Conservation (phyloP, 352 stramenopile species). For the Pythium angustatum region DNA sequence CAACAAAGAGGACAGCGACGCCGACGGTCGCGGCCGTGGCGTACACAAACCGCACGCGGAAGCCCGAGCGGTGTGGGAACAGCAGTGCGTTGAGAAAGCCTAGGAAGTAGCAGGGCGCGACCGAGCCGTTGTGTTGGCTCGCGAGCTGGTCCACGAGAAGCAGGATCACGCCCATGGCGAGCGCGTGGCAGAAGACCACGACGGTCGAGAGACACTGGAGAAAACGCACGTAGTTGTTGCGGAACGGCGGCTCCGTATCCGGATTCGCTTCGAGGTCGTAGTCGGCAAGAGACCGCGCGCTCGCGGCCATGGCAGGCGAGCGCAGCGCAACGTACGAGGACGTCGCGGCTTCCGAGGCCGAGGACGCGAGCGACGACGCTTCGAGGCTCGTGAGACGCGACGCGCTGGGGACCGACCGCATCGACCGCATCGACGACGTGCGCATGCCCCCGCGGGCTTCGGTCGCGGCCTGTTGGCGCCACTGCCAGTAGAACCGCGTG, state of each 20-base stretch:
- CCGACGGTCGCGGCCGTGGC: slow-evolving; percentile 28
- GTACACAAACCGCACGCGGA: slow-evolving; percentile 45
- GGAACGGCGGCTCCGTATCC: not conserved
- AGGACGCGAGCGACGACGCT: not conserved
- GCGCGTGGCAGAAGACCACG: slow-evolving; percentile 38
- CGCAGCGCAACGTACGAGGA: slow-evolving; percentile 10
- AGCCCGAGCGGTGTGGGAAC: slow-evolving; percentile 43
- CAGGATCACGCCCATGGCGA: slow-evolving; percentile 41
- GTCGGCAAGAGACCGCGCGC: not conserved
- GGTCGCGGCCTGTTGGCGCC: slow-evolving; percentile 27
- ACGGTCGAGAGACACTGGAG: slow-evolving; percentile 33
- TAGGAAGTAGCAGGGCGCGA: slow-evolving; percentile 44
- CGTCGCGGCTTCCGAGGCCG: not conserved
- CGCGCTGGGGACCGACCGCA: not conserved
- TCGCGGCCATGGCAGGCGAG: not conserved
- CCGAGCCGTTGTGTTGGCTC: slow-evolving; percentile 28
- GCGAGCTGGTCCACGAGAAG: slow-evolving; percentile 35
- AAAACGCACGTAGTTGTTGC: slow-evolving; percentile 36
- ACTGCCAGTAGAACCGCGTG: slow-evolving; percentile 33
- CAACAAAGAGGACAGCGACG: slow-evolving; percentile 22
- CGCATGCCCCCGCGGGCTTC: slow-evolving; percentile 27
- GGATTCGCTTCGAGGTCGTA: not conserved
- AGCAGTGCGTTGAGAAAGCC: slow-evolving; percentile 48
- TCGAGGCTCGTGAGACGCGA: not conserved
- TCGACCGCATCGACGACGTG: slow-evolving; percentile 17